Evolutionary conservation across 192 early-diverging fungal species (phyloP), one percentile per base, ranked within the genome.

Genomic region (Entophlyctis helioformis): DNA sequence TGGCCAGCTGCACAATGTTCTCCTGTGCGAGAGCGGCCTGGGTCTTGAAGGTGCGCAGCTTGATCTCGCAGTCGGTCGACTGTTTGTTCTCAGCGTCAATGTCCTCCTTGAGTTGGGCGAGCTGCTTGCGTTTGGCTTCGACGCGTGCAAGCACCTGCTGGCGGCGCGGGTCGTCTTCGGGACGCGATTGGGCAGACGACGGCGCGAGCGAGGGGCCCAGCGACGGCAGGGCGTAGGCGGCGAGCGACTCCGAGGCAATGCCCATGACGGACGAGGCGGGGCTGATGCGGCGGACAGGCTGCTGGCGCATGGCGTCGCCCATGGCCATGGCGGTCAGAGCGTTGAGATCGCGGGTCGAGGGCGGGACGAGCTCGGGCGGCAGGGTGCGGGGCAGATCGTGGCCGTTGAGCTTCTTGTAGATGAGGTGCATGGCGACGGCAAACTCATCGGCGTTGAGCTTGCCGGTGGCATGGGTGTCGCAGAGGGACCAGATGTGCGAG

Each of bases 371-470:
- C 34, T 93, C 87, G 8, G 77, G 61, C 4, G 94, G 91, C 28
- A 98, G 54, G 3, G 56, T 66, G 8, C 64, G 63, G 12, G 94
- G 94, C 13, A 98, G 60, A 46, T 83, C 83, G 19, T 74, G 64
- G 5, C 89, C 89, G 39, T 83, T 83, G 15, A 92, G 64, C 47
- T 86, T 89, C 23, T 83, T 63, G 71, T 94, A 87, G 31, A 95
- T 84, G 15, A 98, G 62, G 61, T 95, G 89, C 94, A 98, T 98
- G 19, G 91, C 91, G 9, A 95, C 86, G 29, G 89, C 82, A 56
- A 98, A 98, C 60, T 95, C 94, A 64, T 94, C 87, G 15, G 78
- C 53, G 51, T 95, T 91, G 41, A 98, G 77, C 55, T 91, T 90
- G 33, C 91, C 94, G 45, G 74, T 65, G 42, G 82, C 78, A 53